These are phyloP conservation scores for Celoporthe dispersa DNA, from an alignment of 2,329 filamentous ascomycete species.

Conservation along the genomic window DNA sequence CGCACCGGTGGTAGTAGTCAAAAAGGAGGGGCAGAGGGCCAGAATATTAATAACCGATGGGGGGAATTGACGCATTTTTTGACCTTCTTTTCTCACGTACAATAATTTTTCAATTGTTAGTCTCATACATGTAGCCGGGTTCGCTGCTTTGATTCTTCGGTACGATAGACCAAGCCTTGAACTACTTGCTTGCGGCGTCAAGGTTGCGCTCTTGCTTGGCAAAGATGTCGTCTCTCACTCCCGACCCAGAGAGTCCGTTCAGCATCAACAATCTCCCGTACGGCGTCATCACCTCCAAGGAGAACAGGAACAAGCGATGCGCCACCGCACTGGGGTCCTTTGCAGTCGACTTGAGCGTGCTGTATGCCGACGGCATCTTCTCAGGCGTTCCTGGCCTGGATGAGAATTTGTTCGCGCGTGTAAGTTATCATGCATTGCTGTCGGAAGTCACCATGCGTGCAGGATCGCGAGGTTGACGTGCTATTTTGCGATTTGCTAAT, in stretches of 20 bases:
- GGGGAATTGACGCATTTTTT: no score
- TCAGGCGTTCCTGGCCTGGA: conserved; percentile 3
- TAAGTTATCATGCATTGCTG: neutral
- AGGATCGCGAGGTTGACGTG: neutral
- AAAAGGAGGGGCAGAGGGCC: no score
- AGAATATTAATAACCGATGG: no score
- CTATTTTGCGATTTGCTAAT: neutral
- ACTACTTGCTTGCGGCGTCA: no score
- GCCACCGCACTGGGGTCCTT: conserved; percentile 9
- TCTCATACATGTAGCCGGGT: no score
- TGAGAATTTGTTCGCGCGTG: conserved; percentile 20
- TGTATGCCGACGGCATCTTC: neutral
- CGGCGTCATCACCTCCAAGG: neutral
- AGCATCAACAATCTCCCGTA: conserved; percentile 2
- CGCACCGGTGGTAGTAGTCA: neutral
- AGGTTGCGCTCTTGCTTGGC: no score
- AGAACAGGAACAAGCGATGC: conserved; percentile 2
- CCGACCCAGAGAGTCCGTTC: neutral
- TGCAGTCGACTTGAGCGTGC: conserved; percentile 14
- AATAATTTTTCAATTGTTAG: no score
- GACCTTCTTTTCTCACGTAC: no score
- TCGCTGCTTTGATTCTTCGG: no score
- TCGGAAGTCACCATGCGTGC: neutral
- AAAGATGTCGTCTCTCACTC: no score
- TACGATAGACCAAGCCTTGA: no score